phyloP scores from a whole-genome alignment of 176 grass and related monocot genomes.

The Zea mays region DNA sequence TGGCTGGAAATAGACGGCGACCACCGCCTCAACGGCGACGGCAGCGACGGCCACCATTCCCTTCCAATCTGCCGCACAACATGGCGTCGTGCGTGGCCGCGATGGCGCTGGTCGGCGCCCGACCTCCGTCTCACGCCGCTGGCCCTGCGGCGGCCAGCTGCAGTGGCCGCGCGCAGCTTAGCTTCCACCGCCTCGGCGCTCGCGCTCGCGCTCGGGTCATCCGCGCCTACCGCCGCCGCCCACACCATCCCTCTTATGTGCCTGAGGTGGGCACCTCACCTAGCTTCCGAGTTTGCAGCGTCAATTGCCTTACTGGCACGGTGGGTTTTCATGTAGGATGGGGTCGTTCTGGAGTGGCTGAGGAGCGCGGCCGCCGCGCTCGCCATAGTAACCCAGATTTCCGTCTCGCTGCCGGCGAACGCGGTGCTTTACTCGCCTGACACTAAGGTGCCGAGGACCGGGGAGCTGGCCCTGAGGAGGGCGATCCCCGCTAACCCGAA shows the following conservation, averaged over 20 bases:
- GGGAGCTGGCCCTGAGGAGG: slow-evolving; percentile 86
- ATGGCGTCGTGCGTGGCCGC: slow-evolving; percentile 49
- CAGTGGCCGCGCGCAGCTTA: neutral
- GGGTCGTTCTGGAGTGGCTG: slow-evolving; percentile 36
- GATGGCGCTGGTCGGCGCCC: slow-evolving; percentile 23
- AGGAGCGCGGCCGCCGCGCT: slow-evolving; percentile 56
- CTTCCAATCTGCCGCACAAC: slow-evolving; percentile 20
- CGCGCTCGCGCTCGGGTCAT: slow-evolving; percentile 22
- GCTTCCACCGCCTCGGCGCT: slow-evolving; percentile 18
- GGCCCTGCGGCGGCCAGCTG: neutral
- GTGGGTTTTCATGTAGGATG: slow-evolving; percentile 25
- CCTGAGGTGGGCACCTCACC: slow-evolving; percentile 31
- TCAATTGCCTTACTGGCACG: neutral
- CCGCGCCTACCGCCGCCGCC: slow-evolving; percentile 6
- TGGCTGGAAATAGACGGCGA: slow-evolving; percentile 44
- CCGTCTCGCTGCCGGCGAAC: slow-evolving; percentile 61
- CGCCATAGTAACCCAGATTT: slow-evolving; percentile 66
- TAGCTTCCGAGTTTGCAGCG: neutral
- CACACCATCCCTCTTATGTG: neutral
- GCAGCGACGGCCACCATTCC: slow-evolving; percentile 14
- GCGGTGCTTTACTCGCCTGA: slow-evolving; percentile 92
- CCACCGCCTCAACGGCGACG: slow-evolving; percentile 38
- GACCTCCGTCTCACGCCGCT: slow-evolving; percentile 2
- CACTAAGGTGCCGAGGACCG: slow-evolving; percentile 86
- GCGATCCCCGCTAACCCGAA: slow-evolving; percentile 82